Conservation (phyloP, 306 rosid genomes). For the Acacia melanoxylon region DNA sequence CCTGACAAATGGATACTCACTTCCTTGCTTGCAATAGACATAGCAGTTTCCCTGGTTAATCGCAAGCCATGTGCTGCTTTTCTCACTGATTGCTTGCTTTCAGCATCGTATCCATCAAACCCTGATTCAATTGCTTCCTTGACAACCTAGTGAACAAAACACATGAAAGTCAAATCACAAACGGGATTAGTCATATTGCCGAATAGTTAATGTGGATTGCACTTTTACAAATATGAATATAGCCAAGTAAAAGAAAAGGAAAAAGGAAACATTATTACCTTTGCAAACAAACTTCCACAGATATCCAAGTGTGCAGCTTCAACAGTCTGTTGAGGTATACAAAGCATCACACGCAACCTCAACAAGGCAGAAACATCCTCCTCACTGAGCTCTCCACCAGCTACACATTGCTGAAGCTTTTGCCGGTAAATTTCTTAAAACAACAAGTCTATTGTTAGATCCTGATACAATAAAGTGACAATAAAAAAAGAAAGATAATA, state of each 20-base stretch:
- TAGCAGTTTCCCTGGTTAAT: slow-evolving; percentile 81
- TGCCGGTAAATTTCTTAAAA: slow-evolving; percentile 87
- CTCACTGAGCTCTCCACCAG: slow-evolving; percentile 83
- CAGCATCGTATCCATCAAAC: slow-evolving; percentile 90
- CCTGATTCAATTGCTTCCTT: slow-evolving; percentile 90
- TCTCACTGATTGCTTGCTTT: slow-evolving; percentile 67
- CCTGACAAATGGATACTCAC: slow-evolving; percentile 55
- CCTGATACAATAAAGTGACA: slow-evolving; percentile 20
- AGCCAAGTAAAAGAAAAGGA: slow-evolving; percentile 2
- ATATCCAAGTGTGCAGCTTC: slow-evolving; percentile 94
- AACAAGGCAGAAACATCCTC: slow-evolving; percentile 80
- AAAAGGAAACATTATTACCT: slow-evolving; percentile 48
- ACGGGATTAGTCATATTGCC: slow-evolving; percentile 5
- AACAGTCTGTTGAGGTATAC: slow-evolving; percentile 82
- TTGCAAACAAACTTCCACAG: slow-evolving; percentile 95
- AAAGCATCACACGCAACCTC: slow-evolving; percentile 89
- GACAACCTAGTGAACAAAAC: slow-evolving; percentile 58
- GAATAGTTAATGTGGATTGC: neutral
- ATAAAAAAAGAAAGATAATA: neutral
- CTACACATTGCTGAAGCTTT: slow-evolving; percentile 94
- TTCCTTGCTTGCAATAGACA: slow-evolving; percentile 95
- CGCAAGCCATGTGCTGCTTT: slow-evolving; percentile 96
- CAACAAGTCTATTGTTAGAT: slow-evolving; percentile 34
- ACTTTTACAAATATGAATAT: slow-evolving; percentile 20
- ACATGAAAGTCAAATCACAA: slow-evolving; percentile 14